Conservation (phyloP, 176 grass and related monocot genomes). For the Hordeum marinum region DNA sequence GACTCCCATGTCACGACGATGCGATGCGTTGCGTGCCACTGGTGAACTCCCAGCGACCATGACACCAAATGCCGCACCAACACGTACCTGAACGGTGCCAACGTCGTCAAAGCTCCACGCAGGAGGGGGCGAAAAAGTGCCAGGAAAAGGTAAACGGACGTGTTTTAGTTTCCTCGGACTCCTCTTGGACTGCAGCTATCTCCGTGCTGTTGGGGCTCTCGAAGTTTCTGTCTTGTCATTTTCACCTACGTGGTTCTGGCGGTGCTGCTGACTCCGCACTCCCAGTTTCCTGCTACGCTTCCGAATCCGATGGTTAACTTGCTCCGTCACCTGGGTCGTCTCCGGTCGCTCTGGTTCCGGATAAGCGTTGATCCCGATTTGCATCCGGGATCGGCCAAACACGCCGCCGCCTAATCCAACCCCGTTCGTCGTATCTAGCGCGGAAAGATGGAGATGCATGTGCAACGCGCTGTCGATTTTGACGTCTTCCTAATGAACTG, state of each 20-base stretch:
- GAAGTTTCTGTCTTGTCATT: constrained; percentile 10
- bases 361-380: not conserved
- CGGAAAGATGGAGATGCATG: not conserved
- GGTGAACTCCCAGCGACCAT: not conserved
- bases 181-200: not conserved
- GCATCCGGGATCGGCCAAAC: not conserved
- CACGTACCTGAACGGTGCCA: not conserved
- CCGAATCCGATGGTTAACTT: not conserved
- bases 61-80: not conserved
- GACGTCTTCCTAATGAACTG: constrained; percentile 29
- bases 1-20: too few species aligned
- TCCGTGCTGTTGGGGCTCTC: not conserved
- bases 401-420: not conserved
- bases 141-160: not conserved
- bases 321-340: not conserved
- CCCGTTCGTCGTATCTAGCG: not conserved
- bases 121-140: not conserved
- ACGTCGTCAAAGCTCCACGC: not conserved
- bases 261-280: not conserved
- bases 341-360: not conserved
- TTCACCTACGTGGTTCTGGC: not conserved
- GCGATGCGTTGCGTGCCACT: not conserved
- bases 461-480: not conserved
- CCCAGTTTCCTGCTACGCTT: not conserved
- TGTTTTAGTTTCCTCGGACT: not conserved